These are phyloP conservation scores for Dryadomyces sulphureus DNA, from an alignment of 2,329 filamentous ascomycete genomes.

Conservation along the genomic window DNA sequence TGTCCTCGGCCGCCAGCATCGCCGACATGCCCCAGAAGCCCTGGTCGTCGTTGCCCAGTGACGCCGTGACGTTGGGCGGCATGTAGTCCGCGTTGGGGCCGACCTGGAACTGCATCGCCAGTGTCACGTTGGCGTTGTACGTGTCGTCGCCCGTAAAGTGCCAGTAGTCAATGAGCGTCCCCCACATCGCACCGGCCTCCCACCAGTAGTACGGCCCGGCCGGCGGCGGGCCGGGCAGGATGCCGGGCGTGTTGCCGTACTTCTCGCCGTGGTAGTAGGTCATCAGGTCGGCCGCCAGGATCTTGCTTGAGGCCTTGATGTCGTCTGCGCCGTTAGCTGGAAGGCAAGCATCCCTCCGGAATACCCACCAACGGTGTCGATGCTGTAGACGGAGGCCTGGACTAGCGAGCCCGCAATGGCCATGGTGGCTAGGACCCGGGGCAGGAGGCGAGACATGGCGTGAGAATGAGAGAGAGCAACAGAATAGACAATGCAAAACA, in stretches of 20 bases:
- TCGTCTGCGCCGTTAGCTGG: constrained; percentile 7
- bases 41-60: constrained; percentile 44
- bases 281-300: constrained; percentile 17
- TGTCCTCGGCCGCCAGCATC: constrained; percentile 39
- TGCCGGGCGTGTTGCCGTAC: constrained; percentile 15
- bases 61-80: constrained; percentile 28
- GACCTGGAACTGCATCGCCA: constrained; percentile 30
- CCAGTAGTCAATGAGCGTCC: constrained; percentile 24
- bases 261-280: constrained; percentile 18
- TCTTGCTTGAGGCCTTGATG: constrained; percentile 11
- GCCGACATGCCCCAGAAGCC: constrained; percentile 43
- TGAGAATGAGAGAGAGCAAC: not conserved
- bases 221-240: constrained; percentile 18
- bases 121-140: constrained; percentile 32
- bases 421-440: not conserved
- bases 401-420: constrained; percentile 1
- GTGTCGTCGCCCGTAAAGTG: constrained; percentile 28
- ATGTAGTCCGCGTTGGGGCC: constrained; percentile 33
- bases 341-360: no score
- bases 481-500: not conserved
- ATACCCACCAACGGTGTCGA: constrained; percentile 6
- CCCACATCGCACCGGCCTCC: constrained; percentile 17
- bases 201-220: constrained; percentile 23
- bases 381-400: constrained; percentile 4
- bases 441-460: not conserved